Evolutionary conservation across 192 early-diverging fungal genomes (phyloP).

Genomic region (Gaertneriomyces sp.): DNA sequence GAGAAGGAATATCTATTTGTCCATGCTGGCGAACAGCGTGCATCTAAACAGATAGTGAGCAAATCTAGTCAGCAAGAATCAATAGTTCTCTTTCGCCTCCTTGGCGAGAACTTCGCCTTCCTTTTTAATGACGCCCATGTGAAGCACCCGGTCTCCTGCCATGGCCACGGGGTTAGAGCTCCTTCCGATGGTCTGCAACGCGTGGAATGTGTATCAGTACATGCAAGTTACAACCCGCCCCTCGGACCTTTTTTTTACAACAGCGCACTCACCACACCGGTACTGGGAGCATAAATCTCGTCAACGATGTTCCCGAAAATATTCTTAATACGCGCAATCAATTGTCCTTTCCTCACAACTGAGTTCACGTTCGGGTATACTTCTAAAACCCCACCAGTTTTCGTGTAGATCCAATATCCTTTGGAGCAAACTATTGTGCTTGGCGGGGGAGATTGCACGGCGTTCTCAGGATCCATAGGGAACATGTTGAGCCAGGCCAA

Average conservation of each 20-base stretch:
- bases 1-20: too few relatives aligned
- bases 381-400: conserved; percentile 79
- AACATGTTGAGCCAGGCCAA: conserved; percentile 63
- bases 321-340: conserved; percentile 82
- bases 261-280: conserved; percentile 61
- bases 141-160: conserved; percentile 80
- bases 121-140: conserved; percentile 68
- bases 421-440: conserved; percentile 48
- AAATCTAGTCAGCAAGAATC: neutral
- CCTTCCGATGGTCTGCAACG: conserved; percentile 59
- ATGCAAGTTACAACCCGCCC: neutral
- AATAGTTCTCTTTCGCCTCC: conserved; percentile 54
- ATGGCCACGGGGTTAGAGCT: conserved; percentile 84
- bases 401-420: conserved; percentile 81
- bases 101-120: conserved; percentile 47
- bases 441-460: conserved; percentile 24
- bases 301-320: conserved; percentile 87
- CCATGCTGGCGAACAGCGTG: too few relatives aligned
- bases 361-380: conserved; percentile 81
- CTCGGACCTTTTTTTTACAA: neutral
- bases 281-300: conserved; percentile 74
- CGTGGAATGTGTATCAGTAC: neutral
- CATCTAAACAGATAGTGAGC: too few relatives aligned
- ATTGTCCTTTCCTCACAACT: conserved; percentile 73
- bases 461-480: conserved; percentile 18